Evolutionary conservation across 805 yeast genomes (phyloP).

Genomic region (Torulaspora indica): DNA sequence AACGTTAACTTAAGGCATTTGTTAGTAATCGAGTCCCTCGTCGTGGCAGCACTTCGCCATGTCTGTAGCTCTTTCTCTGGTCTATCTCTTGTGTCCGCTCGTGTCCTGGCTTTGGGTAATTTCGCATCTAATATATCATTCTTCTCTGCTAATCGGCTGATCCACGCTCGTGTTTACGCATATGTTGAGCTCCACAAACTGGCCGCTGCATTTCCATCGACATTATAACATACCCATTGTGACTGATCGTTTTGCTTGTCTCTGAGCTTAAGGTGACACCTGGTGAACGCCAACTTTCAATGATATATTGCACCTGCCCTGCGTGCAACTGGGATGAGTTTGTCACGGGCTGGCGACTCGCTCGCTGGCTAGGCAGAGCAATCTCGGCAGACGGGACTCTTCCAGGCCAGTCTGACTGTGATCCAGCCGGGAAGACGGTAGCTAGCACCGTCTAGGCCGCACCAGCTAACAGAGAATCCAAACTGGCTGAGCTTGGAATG

Average conservation of each 20-base stretch:
- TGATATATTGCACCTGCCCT: constrained; percentile 2
- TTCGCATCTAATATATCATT: no score
- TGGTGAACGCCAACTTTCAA: constrained; percentile 3
- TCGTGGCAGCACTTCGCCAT: no score
- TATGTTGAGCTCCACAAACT: background rate
- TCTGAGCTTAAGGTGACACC: background rate
- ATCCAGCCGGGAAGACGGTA: no score
- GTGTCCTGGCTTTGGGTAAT: no score
- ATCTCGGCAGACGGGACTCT: no score
- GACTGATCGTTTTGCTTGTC: constrained; percentile 24
- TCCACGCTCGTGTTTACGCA: no score
- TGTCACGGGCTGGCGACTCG: background rate
- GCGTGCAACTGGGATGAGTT: background rate
- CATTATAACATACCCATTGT: constrained; percentile 31
- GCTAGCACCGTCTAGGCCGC: no score
- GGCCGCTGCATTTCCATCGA: background rate
- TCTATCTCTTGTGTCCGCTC: background rate
- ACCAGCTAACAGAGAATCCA: no score
- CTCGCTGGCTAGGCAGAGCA: no score
- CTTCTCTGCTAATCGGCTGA: no score
- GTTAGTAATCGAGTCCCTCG: constrained; percentile 4
- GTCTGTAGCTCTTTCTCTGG: background rate
- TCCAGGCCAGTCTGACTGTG: no score
- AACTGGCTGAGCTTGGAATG: no score
- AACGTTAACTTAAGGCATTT: constrained; percentile 75